Evolutionary conservation across 1,139 yeast species (phyloP).

Genomic region (Debaryomycetaceae sp.): DNA sequence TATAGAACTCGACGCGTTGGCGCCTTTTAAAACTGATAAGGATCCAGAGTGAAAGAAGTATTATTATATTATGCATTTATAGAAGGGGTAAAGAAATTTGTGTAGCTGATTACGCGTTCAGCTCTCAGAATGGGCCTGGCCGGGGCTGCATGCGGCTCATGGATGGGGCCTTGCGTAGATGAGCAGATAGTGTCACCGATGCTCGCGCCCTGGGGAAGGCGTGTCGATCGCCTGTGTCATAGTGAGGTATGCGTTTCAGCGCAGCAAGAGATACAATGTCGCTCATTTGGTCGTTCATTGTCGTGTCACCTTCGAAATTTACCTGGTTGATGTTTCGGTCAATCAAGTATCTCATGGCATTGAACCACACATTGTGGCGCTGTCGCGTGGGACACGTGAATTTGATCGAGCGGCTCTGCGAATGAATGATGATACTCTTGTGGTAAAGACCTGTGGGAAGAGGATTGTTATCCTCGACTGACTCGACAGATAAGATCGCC

Average conservation of each 20-base stretch:
- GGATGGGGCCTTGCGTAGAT: not conserved
- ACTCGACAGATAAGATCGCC: conserved; percentile 69
- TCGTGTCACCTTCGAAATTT: conserved; percentile 28
- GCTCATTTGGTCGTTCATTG: conserved; percentile 4
- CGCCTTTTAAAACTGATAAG: too few species aligned
- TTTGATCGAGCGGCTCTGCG: conserved; percentile 59
- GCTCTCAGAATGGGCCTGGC: conserved; percentile 12
- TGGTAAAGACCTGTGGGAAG: conserved; percentile 84
- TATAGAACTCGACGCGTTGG: too few species aligned
- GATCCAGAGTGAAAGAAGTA: too few species aligned
- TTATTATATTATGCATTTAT: too few species aligned
- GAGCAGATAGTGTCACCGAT: conserved; percentile 9
- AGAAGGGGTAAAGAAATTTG: too few species aligned
- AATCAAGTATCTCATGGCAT: conserved; percentile 68
- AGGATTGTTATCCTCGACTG: conserved; percentile 78
- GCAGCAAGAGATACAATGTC: conserved; percentile 1
- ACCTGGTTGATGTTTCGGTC: conserved; percentile 56
- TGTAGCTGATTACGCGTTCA: too few species aligned
- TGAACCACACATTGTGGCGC: conserved; percentile 88
- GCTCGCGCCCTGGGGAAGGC: conserved; percentile 20
- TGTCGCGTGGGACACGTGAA: conserved; percentile 82
- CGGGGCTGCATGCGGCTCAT: conserved; percentile 7
- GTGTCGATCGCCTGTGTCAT: conserved; percentile 19
- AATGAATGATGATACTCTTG: conserved; percentile 69
- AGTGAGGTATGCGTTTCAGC: conserved; percentile 3